A percentile compares a stretch with the other conserved stretches of the same genome.
Conservation (phyloP, 2,329 filamentous ascomycete species). For the Fusarium liriodendri region DNA sequence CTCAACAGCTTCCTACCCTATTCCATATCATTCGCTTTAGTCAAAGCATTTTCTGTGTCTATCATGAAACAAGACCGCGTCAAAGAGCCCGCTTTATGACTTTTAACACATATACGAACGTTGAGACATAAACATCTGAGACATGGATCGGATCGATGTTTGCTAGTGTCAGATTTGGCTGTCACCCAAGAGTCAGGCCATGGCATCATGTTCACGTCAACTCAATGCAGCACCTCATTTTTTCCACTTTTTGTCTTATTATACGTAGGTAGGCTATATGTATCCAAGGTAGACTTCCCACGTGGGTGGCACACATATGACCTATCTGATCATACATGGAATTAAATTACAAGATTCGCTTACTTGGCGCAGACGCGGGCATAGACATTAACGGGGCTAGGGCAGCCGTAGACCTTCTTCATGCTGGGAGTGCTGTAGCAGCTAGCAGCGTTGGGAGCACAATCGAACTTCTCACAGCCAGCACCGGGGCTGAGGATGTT, state of each 20-base stretch:
- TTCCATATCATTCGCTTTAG: not conserved
- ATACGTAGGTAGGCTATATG: not conserved
- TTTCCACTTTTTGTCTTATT: not conserved
- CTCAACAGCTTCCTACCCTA: not conserved
- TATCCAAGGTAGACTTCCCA: not conserved
- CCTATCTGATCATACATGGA: not conserved
- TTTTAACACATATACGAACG: not conserved
- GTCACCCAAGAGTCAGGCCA: not conserved
- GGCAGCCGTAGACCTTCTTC: conserved; percentile 56
- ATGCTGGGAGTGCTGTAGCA: conserved; percentile 54
- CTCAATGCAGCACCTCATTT: not conserved
- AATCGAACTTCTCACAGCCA: conserved; percentile 54
- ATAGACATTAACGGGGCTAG: conserved; percentile 52
- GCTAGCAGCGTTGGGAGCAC: conserved; percentile 46
- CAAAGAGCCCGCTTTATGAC: not conserved
- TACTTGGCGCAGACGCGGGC: conserved; percentile 45
- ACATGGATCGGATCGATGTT: not conserved
- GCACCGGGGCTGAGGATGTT: conserved; percentile 52
- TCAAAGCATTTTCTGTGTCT: not conserved
- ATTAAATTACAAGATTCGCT: not conserved
- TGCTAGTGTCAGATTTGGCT: not conserved
- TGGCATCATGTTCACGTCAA: not conserved
- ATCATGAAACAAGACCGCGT: not conserved
- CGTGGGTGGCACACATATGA: not conserved
- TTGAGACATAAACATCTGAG: not conserved